Percentiles rank a stretch among this genome's conserved stretches.
phyloP scores from a whole-genome alignment of 2,329 filamentous ascomycete genomes.

The Botrytis cinerea region DNA sequence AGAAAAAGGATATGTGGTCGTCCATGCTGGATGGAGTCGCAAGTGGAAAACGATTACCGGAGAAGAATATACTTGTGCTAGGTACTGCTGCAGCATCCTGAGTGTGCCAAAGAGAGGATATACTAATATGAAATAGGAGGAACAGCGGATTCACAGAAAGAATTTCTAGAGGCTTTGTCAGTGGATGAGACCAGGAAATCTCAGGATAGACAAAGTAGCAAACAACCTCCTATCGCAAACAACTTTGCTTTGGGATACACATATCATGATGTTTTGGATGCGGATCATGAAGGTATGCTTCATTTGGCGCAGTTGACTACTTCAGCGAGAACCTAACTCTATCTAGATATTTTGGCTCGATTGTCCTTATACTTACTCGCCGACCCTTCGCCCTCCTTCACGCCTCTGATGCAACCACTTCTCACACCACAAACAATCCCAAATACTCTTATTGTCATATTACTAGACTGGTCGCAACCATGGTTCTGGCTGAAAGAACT shows the following conservation, averaged over 20 bases:
- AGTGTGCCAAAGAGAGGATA: slow-evolving; percentile 18
- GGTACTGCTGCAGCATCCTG: slow-evolving; percentile 53
- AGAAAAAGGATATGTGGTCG: slow-evolving; percentile 89
- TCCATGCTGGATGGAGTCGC: slow-evolving; percentile 89
- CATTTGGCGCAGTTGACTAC: neutral
- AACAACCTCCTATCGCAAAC: slow-evolving; percentile 80
- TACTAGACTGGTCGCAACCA: slow-evolving; percentile 95
- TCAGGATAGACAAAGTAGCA: slow-evolving; percentile 57
- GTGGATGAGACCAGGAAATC: slow-evolving; percentile 44
- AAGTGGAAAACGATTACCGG: slow-evolving; percentile 83
- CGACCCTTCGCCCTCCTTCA: slow-evolving; percentile 80
- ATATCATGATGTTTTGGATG: slow-evolving; percentile 91
- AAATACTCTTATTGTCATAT: slow-evolving; percentile 82
- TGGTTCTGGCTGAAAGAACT: slow-evolving; percentile 91
- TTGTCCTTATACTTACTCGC: slow-evolving; percentile 87
- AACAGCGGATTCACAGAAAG: slow-evolving; percentile 77
- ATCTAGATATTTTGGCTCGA: slow-evolving; percentile 79
- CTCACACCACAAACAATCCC: slow-evolving; percentile 81
- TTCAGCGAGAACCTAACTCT: slow-evolving; percentile 29
- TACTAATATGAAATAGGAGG: slow-evolving; percentile 59
- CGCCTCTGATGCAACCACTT: slow-evolving; percentile 78
- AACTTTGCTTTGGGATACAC: slow-evolving; percentile 92
- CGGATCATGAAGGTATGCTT: slow-evolving; percentile 82
- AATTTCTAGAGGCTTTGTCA: slow-evolving; percentile 70
- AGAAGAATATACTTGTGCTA: slow-evolving; percentile 87